Base-by-base conservation (phyloP, 371 early-diverging fungal species). In the Mortierella sp. region DNA sequence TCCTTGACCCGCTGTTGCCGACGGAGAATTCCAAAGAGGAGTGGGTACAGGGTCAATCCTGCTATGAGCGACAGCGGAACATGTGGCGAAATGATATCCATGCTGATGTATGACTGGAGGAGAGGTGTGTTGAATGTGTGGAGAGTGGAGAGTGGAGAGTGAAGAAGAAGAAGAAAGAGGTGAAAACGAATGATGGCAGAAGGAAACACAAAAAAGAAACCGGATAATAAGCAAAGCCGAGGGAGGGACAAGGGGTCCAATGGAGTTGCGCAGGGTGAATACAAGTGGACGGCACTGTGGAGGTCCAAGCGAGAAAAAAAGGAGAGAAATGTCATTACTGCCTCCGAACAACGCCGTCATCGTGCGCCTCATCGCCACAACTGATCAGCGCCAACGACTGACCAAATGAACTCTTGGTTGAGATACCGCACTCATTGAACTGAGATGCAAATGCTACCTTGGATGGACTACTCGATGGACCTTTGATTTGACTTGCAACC, bases 21-120 rank as follows among this genome's bases (percentile, higher is more conserved):
- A 29, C 74, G 63, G 10, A 83, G 84, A 11, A 64, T 64, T 22
- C 53, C 68, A 50, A 83, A 83, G 34, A 83, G 55, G 16, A 76
- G 64, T 22, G 84, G 84, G 45, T 83, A 83, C 44, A 83, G 24
- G 2, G 79, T 83, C 26, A 83, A 63, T 10, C 70, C 79, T 6
- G 58, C 76, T 39, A 75, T 66, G 65, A 83, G 73, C 41, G 84
- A 83, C 24, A 69, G 47, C 24, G 84, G 84, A 43, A 83, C 48
- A 22, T 76, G 79, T 14, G 73, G 70, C 4, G 79, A 73, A 24
- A 66, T 72, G 67, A 79, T 65, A 43, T 77, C 67, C 81, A 81
- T 77, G 64, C 26, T 26, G 47, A 31, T 34, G 31, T 13, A 22
- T 26, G 22, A 16, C 16, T 37, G 45, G 31, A 44, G 29, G 5